Conservation (phyloP, 371 early-diverging fungal genomes). For the Dichotomocladium elegans region DNA sequence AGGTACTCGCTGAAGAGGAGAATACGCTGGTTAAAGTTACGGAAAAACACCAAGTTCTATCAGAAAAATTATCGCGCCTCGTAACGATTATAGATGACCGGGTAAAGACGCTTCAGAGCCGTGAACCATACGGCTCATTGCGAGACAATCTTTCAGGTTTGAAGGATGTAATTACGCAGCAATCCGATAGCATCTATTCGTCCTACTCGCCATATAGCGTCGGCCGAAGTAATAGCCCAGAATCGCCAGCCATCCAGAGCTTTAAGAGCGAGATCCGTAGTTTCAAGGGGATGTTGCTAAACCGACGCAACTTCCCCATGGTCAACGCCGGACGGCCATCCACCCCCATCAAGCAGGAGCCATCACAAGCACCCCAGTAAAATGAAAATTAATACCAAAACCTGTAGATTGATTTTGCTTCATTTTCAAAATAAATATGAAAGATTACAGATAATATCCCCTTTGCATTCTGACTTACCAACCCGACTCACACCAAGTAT, state of each 20-base stretch:
- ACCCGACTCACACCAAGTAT: too few species aligned
- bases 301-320: constrained; percentile 26
- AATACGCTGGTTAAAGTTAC: neutral
- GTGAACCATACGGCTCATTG: constrained; percentile 8
- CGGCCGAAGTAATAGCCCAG: neutral
- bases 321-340: constrained; percentile 6
- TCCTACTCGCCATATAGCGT: constrained; percentile 5
- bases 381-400: too few species aligned
- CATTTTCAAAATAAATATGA: too few species aligned
- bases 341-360: too few species aligned
- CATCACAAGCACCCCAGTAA: too few species aligned
- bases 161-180: neutral
- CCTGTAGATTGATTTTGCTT: too few species aligned
- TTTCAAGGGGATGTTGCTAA: constrained; percentile 26
- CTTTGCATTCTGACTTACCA: too few species aligned
- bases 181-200: constrained; percentile 9
- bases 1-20: neutral
- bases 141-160: constrained; percentile 6
- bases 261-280: constrained; percentile 31
- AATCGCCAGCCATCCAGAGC: constrained; percentile 30
- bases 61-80: neutral
- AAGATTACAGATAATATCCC: too few species aligned
- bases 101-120: neutral
- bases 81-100: neutral
- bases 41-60: constrained; percentile 4